These are phyloP conservation scores for Sporothrix mexicana DNA, from an alignment of 2,329 filamentous ascomycete genomes.

Conservation along the genomic window DNA sequence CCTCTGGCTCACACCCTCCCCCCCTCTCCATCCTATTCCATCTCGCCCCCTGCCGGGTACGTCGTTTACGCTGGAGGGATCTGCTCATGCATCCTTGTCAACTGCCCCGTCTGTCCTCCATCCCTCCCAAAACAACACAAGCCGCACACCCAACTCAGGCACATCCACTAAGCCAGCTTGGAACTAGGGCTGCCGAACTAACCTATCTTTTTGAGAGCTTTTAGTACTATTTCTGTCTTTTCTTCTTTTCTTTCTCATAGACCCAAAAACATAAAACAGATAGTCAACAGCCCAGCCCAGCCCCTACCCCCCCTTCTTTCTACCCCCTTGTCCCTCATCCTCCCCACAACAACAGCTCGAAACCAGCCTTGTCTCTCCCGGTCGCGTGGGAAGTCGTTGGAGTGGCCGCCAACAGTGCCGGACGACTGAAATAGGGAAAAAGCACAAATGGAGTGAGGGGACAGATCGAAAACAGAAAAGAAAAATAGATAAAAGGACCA, in stretches of 20 bases:
- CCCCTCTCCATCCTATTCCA: background rate
- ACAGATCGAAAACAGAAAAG: background rate
- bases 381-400: slow-evolving; percentile 30
- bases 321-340: slow-evolving; percentile 23
- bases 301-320: slow-evolving; percentile 22
- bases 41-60: background rate
- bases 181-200: slow-evolving; percentile 18
- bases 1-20: slow-evolving; percentile 1
- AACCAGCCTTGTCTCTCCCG: slow-evolving; percentile 34
- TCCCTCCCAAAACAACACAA: slow-evolving; percentile 9
- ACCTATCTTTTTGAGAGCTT: background rate
- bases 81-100: slow-evolving; percentile 25
- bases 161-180: slow-evolving; percentile 21
- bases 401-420: slow-evolving; percentile 14
- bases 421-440: slow-evolving; percentile 5
- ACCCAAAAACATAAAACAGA: slow-evolving; percentile 26
- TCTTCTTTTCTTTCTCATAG: background rate
- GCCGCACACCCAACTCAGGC: background rate
- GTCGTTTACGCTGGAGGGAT: slow-evolving; percentile 20
- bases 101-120: background rate
- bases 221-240: no score
- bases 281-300: slow-evolving; percentile 7
- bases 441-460: background rate
- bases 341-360: slow-evolving; percentile 33
- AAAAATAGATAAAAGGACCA: slow-evolving; percentile 11